Evolutionary conservation across 345 rosid species (phyloP).

Genomic region (Pelargonium nanum): DNA sequence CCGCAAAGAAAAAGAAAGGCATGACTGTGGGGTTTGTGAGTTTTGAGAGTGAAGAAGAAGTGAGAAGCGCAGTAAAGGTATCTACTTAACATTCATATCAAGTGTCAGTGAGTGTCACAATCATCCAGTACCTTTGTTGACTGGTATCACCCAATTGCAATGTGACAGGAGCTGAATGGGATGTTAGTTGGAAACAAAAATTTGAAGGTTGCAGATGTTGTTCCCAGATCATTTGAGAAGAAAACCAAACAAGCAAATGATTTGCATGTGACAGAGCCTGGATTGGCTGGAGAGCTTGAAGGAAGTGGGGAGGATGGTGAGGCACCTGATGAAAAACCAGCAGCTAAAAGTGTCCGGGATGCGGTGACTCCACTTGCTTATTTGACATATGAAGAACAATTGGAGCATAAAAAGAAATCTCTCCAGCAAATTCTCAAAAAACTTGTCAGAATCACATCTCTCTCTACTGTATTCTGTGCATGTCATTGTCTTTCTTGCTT

Average conservation of each 20-base stretch:
- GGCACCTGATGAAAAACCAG: constrained; percentile 16
- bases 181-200: constrained; percentile 47
- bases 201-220: constrained; percentile 66
- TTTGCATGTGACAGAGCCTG: constrained; percentile 16
- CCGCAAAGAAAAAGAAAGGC: constrained; percentile 72
- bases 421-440: constrained; percentile 63
- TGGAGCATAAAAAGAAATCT: constrained; percentile 47
- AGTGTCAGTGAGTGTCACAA: not conserved
- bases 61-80: constrained; percentile 56
- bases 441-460: constrained; percentile 37
- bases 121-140: constrained; percentile 7
- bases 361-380: constrained; percentile 83
- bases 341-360: constrained; percentile 54
- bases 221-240: constrained; percentile 55
- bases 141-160: constrained; percentile 12
- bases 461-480: not conserved
- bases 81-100: not conserved
- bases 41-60: constrained; percentile 56
- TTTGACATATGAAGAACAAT: constrained; percentile 59
- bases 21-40: constrained; percentile 76
- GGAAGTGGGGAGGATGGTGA: constrained; percentile 19
- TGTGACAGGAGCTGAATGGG: constrained; percentile 56
- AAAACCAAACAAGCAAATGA: constrained; percentile 36
- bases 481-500: not conserved
- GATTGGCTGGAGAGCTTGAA: constrained; percentile 19